Evolutionary conservation across 768 basidiomycete species (phyloP), one percentile per base, ranked within the genome.

Genomic region (Termitomyces sp.): DNA sequence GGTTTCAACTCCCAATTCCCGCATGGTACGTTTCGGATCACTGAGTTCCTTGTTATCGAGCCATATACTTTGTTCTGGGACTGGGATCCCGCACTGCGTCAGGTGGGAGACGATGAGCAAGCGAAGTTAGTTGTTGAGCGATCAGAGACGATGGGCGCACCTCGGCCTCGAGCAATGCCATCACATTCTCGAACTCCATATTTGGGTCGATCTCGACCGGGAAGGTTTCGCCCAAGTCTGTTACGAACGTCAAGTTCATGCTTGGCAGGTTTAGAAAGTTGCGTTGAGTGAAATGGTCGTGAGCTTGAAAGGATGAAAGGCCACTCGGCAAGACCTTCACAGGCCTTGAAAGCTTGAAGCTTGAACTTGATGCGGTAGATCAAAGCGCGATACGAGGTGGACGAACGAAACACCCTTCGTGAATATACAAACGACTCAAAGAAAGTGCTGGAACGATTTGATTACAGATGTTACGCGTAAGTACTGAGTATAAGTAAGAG

Each of bases 101-200:
- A 28, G 38, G 50, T 41, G 20, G 30, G 38, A 35, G 50, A 50
- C 50, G 33, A 51, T 49, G 28, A 50, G 43, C 16, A 41, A 32
- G 18, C 23, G 14, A 33, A 9, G 54, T n/a, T 18, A 16, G n/a
- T 23, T 23, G 43, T 26, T 9, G n/a, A 55, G 26, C 48, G 53
- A 55, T 41, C 52, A 41, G 38, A 41, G 10, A 41, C 26, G 36
- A 48, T 47, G 56, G 46, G 70, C 87, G 71, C 70, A 94, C 96
- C 84, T 98, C 95, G 0, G 89, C 95, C 73, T 97, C 94, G n/a
- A 97, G 79, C 56, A 98, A 78, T 13, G 93, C 96, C 82, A 89
- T 89, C 40, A 98, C 87, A 70, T 95, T 90, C 77, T 93, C 91
- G 32, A 98, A 82, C 71, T 92, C 87, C 91, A 98, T 95, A 55